Base-by-base conservation (phyloP, 495 filamentous ascomycete genomes). In the Pyrenula massariospora region DNA sequence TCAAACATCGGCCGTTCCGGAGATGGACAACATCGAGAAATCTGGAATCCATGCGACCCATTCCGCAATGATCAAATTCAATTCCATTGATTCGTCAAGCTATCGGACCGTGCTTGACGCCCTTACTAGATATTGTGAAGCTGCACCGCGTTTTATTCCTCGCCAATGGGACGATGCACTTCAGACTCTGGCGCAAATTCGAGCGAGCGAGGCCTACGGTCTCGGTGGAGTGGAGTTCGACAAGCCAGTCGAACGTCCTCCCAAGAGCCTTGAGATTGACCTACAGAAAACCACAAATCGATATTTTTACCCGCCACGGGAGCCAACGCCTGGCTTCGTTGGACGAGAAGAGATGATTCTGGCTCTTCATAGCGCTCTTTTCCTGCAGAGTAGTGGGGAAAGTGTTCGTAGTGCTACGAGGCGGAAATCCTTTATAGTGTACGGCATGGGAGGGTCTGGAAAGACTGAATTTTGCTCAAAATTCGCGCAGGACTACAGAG, bases 391-490 rank as follows among this genome's bases (percentile, higher is more conserved):
- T n/a, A n/a, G n/a, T n/a, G n/a, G n/a, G n/a, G n/a, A n/a, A n/a
- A n/a, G n/a, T n/a, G n/a, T n/a, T n/a, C n/a, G n/a, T n/a, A n/a
- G n/a, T n/a, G n/a, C n/a, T n/a, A n/a, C n/a, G n/a, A n/a, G n/a
- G n/a, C n/a, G n/a, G n/a, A n/a, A n/a, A n/a, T n/a, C 15, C 5
- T 42, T 42, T 42, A 15, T 42, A 15, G 10, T 48, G 36, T 52
- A 66, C 54, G 69, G 69, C 2, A 50, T 73, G 20, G 67, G 70
- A 11, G 68, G 68, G 42, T 70, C 64, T 15, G 68, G 68, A 24
- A 71, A 70, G 56, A 69, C 67, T 24, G 58, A 71, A 54, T 62
- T 71, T 21, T 65, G 62, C 53, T 65, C 24, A 24, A 70, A 68
- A 57, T 71, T 66, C 59, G 68, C 64, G 1, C 49, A 65, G 59